These are phyloP conservation scores for Jacaranda mimosifolia DNA, from an alignment of 257 asterid genomes.

Conservation along the genomic window DNA sequence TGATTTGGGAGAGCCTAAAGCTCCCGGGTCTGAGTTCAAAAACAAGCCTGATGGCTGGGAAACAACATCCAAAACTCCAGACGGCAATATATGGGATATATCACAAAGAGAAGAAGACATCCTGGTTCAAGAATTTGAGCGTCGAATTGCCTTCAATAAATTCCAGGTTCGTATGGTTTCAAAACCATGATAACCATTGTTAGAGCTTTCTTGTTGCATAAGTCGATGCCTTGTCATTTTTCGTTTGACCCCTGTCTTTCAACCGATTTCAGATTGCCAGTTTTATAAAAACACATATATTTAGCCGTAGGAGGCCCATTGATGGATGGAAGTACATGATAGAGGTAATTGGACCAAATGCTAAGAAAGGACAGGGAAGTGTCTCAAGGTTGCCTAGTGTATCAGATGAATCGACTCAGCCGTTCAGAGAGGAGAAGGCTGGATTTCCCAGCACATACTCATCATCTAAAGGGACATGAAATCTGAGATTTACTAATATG, in stretches of 20 bases:
- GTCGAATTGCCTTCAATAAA: constrained; percentile 88
- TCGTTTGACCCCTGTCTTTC: constrained; percentile 1
- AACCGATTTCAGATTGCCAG: constrained; percentile 78
- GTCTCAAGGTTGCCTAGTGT: constrained; percentile 79
- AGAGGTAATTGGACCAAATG: constrained; percentile 89
- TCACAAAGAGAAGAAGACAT: constrained; percentile 95
- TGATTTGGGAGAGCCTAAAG: constrained; percentile 56
- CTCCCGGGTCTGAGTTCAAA: constrained; percentile 60
- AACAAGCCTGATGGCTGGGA: constrained; percentile 98
- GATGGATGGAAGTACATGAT: constrained; percentile 99
- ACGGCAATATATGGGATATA: constrained; percentile 92
- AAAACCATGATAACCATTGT: background rate
- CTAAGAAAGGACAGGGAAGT: constrained; percentile 82
- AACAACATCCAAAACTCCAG: constrained; percentile 68
- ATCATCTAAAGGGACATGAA: constrained; percentile 41
- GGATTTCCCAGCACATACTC: constrained; percentile 31
- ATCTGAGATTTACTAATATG: constrained; percentile 3
- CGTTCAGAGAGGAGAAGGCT: constrained; percentile 73
- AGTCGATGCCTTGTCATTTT: background rate
- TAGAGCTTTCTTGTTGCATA: background rate
- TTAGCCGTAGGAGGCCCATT: constrained; percentile 76
- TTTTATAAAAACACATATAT: constrained; percentile 83
- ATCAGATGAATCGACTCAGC: constrained; percentile 85
- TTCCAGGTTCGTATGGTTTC: constrained; percentile 67
- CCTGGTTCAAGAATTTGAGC: constrained; percentile 94